Evolutionary conservation across 2,329 filamentous ascomycete genomes (phyloP).

Genomic region (Cadophora gregata): DNA sequence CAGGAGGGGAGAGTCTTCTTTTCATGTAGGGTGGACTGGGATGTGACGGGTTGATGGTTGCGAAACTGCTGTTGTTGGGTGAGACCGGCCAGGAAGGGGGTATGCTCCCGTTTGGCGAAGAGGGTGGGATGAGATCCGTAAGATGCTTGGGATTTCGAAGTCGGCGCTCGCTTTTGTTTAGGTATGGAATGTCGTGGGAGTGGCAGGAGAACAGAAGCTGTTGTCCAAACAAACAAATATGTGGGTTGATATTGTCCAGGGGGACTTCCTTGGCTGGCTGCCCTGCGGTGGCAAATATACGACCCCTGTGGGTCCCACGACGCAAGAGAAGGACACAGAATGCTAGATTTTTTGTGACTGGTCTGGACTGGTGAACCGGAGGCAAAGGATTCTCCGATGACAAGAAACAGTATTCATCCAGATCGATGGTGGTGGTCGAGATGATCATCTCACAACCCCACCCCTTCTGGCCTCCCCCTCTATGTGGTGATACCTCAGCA

Average conservation of each 20-base stretch:
- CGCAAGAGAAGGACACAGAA: constrained; percentile 15
- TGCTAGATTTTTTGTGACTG: not conserved
- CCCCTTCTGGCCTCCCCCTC: not conserved
- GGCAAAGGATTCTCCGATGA: constrained; percentile 15
- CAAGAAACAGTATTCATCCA: constrained; percentile 8
- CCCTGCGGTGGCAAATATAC: constrained; percentile 25
- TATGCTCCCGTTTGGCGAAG: not conserved
- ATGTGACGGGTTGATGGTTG: constrained; percentile 20
- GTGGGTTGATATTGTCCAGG: constrained; percentile 24
- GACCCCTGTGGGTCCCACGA: constrained; percentile 12
- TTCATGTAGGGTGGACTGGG: constrained; percentile 15
- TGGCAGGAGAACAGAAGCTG: constrained; percentile 14
- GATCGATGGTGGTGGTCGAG: not conserved
- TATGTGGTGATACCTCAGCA: constrained; percentile 22
- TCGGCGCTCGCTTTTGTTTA: constrained; percentile 21
- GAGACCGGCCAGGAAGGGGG: constrained; percentile 1
- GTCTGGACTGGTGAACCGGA: not conserved
- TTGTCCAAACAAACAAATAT: constrained; percentile 33
- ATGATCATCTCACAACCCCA: not conserved
- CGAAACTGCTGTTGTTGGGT: constrained; percentile 22
- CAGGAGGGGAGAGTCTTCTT: constrained; percentile 23
- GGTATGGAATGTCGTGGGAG: constrained; percentile 6
- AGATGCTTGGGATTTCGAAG: constrained; percentile 20
- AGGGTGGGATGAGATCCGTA: constrained; percentile 21
- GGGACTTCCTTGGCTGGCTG: constrained; percentile 10